Conservation (phyloP, 2,329 filamentous ascomycete genomes). For the Magnaporthiopsis incrustans region DNA sequence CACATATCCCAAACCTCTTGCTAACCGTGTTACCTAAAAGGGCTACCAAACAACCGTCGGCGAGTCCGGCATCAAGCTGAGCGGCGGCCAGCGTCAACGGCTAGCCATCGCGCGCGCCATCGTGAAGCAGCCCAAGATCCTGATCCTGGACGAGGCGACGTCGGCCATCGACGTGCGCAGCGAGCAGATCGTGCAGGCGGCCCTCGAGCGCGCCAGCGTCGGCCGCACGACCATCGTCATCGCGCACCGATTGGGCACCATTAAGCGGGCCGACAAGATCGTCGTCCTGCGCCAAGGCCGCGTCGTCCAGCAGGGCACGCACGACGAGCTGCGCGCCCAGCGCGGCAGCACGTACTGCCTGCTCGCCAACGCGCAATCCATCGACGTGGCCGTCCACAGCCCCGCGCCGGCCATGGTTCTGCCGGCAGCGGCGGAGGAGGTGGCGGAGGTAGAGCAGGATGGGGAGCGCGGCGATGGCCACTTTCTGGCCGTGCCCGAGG, state of each 20-base stretch:
- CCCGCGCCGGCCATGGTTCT: no score
- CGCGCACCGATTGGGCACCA: constrained; percentile 7
- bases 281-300: constrained; percentile 4
- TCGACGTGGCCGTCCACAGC: background rate
- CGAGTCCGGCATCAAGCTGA: constrained; percentile 50
- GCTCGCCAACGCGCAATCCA: constrained; percentile 4
- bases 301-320: constrained; percentile 9
- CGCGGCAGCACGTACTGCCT: constrained; percentile 2
- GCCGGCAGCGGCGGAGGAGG: background rate
- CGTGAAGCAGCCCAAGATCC: constrained; percentile 49
- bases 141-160: constrained; percentile 61
- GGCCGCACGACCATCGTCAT: constrained; percentile 41
- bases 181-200: constrained; percentile 43
- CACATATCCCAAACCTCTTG: no score
- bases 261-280: constrained; percentile 8
- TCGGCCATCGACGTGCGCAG: constrained; percentile 38
- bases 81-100: constrained; percentile 55
- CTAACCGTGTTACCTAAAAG: constrained; percentile 4
- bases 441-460: no score
- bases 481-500: background rate
- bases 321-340: constrained; percentile 6
- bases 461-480: no score
- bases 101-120: constrained; percentile 56
- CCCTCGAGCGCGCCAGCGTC: constrained; percentile 44
- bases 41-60: constrained; percentile 50